Evolutionary conservation across 208 protist species (phyloP).

Genomic region (Wallacemonas sp.): DNA sequence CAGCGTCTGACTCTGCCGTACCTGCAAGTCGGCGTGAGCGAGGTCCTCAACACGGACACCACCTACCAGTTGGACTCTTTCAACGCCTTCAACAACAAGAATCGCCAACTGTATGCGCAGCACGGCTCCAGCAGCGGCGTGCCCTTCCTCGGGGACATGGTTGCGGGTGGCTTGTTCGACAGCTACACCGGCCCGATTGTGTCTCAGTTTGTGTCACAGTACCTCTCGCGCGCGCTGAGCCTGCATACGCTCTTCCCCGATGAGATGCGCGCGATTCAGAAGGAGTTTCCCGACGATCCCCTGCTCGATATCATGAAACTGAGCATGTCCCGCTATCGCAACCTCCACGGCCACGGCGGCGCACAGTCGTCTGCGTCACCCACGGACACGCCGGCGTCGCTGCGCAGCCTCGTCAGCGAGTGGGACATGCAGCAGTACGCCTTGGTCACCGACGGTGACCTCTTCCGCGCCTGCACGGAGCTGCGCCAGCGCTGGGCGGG

Average conservation of each 20-base stretch:
- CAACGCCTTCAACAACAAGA: conserved; percentile 65
- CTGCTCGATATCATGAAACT: conserved; percentile 61
- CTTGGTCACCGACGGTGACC: conserved; percentile 57
- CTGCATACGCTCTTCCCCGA: conserved; percentile 61
- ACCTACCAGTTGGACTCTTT: conserved; percentile 69
- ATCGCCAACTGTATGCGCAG: conserved; percentile 30
- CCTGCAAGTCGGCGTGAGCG: conserved; percentile 67
- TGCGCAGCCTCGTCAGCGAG: conserved; percentile 54
- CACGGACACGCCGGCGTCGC: not conserved
- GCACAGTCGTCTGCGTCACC: not conserved
- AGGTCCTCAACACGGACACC: conserved; percentile 75
- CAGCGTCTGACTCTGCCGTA: conserved; percentile 63
- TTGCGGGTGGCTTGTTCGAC: conserved; percentile 66
- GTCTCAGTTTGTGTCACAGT: conserved; percentile 51
- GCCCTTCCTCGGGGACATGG: conserved; percentile 56
- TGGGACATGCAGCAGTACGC: conserved; percentile 87
- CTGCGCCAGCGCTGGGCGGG: conserved; percentile 3
- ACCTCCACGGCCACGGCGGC: conserved; percentile 14
- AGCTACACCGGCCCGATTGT: conserved; percentile 63
- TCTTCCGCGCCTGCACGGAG: conserved; percentile 48
- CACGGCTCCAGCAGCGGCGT: not conserved
- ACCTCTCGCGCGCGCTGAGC: conserved; percentile 58
- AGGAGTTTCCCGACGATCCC: conserved; percentile 57
- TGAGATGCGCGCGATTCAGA: conserved; percentile 39
- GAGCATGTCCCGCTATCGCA: conserved; percentile 26